A percentile compares a stretch with the other conserved stretches of the same genome.
Conservation (phyloP, 2,329 filamentous ascomycete genomes). For the Blumeriella jaapii region DNA sequence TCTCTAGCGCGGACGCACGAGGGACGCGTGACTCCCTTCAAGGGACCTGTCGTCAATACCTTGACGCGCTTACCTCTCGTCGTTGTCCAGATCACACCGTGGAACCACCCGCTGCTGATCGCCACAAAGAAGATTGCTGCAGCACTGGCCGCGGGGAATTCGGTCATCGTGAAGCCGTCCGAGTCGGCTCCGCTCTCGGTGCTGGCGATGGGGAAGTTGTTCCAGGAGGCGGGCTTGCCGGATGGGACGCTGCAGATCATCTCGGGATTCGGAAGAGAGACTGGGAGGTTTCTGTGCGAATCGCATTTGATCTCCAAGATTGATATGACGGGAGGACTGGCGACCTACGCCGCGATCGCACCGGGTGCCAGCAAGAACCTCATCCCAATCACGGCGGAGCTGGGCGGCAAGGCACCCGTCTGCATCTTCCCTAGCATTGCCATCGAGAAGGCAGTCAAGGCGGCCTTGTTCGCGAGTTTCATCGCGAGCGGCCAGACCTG, state of each 20-base stretch:
- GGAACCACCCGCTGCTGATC: slow-evolving; percentile 47
- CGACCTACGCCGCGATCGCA: slow-evolving; percentile 53
- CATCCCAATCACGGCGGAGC: slow-evolving; percentile 57
- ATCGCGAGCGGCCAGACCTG: slow-evolving; percentile 45
- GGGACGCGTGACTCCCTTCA: slow-evolving; percentile 52
- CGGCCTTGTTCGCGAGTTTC: slow-evolving; percentile 32
- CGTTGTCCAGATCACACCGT: slow-evolving; percentile 44
- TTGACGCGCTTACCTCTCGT: slow-evolving; percentile 44
- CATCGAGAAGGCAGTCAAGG: slow-evolving; percentile 50
- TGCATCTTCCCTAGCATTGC: slow-evolving; percentile 52
- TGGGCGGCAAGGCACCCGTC: slow-evolving; percentile 55
- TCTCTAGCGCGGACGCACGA: slow-evolving; percentile 56
- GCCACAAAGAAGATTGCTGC: slow-evolving; percentile 36
- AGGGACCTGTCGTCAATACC: slow-evolving; percentile 47
- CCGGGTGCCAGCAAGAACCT: slow-evolving; percentile 47
- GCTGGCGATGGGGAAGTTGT: slow-evolving; percentile 29
- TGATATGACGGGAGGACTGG: slow-evolving; percentile 56
- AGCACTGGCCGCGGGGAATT: slow-evolving; percentile 28
- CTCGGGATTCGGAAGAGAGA: slow-evolving; percentile 40
- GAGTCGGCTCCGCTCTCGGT: slow-evolving; percentile 34
- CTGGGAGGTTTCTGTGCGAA: slow-evolving; percentile 41
- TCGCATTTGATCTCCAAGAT: slow-evolving; percentile 53
- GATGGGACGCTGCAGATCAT: slow-evolving; percentile 35
- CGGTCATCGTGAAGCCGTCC: slow-evolving; percentile 29
- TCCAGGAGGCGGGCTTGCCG: slow-evolving; percentile 32